Conservation (phyloP, 2,329 filamentous ascomycete species). For the Capronia coronata region DNA sequence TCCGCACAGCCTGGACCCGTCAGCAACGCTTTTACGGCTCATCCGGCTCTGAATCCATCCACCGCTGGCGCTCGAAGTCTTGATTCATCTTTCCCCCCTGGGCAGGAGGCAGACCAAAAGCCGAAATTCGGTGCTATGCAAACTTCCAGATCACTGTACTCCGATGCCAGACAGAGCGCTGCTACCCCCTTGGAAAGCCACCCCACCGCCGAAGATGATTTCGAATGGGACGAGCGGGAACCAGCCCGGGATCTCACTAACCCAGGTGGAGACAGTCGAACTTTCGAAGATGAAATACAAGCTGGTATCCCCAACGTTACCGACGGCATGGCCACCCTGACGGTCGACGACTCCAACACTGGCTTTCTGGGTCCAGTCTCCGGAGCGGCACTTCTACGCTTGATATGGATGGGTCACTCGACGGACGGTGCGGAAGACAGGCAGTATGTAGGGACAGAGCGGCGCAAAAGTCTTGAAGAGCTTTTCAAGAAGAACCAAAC, state of each 20-base stretch:
- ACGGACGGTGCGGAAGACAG: conserved; percentile 4
- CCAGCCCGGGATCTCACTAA: conserved; percentile 14
- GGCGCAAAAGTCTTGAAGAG: conserved; percentile 11
- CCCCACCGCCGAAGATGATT: conserved; percentile 22
- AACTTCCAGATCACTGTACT: not conserved
- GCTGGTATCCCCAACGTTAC: conserved; percentile 19
- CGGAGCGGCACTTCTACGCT: conserved; percentile 21
- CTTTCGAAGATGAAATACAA: conserved; percentile 6
- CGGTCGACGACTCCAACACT: conserved; percentile 21
- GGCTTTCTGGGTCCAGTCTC: conserved; percentile 22
- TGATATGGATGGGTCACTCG: conserved; percentile 16
- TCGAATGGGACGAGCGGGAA: conserved; percentile 25
- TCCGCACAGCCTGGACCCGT: not conserved
- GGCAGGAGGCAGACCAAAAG: conserved; percentile 4
- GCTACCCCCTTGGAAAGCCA: conserved; percentile 11
- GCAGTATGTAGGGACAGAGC: conserved; percentile 1
- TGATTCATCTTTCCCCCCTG: conserved; percentile 1
- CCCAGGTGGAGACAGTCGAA: not conserved
- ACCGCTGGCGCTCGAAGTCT: not conserved
- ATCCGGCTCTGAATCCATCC: not conserved
- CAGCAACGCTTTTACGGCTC: not conserved
- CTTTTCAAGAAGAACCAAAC: conserved; percentile 10
- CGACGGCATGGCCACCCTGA: conserved; percentile 24
- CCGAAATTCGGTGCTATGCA: conserved; percentile 9
- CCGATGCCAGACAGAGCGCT: conserved; percentile 3